Evolutionary conservation across 192 early-diverging fungal species (phyloP).

Genomic region (Backusella luteola): DNA sequence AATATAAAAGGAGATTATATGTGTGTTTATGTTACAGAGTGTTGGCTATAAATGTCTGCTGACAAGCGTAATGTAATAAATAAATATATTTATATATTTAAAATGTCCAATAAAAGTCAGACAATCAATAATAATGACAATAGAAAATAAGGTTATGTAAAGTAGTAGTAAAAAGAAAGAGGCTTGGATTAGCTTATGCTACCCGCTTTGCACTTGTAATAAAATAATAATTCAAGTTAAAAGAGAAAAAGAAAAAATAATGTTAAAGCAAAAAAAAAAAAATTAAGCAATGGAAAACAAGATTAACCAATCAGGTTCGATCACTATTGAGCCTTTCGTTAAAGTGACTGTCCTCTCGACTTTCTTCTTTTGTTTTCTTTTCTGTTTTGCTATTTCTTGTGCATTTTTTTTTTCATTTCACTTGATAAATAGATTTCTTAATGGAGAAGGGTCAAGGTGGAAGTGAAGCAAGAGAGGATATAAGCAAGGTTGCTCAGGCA

Average conservation of each 20-base stretch:
- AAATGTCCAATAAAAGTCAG: background rate
- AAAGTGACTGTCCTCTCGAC: constrained; percentile 3
- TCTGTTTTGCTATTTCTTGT: background rate
- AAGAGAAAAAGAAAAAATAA: constrained; percentile 11
- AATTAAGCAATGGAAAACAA: constrained; percentile 1
- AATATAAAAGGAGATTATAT: constrained; percentile 8
- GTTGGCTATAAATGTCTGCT: background rate
- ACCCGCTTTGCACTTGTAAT: background rate
- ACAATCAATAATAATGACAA: background rate
- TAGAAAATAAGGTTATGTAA: background rate
- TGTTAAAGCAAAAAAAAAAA: constrained; percentile 15
- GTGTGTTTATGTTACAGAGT: constrained; percentile 6
- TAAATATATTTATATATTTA: background rate
- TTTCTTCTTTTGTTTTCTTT: constrained; percentile 15
- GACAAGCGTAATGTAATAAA: constrained; percentile 9
- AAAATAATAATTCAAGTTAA: constrained; percentile 1
- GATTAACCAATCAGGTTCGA: background rate
- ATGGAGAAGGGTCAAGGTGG: background rate
- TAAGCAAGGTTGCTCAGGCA: background rate
- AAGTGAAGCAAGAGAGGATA: background rate
- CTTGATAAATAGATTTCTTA: background rate
- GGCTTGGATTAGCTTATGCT: background rate
- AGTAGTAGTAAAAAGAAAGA: background rate
- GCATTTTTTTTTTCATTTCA: background rate
- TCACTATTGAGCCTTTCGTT: background rate